These are phyloP conservation scores for Xanthoconium purpureum DNA, from an alignment of 768 basidiomycete genomes.

Conservation along the genomic window DNA sequence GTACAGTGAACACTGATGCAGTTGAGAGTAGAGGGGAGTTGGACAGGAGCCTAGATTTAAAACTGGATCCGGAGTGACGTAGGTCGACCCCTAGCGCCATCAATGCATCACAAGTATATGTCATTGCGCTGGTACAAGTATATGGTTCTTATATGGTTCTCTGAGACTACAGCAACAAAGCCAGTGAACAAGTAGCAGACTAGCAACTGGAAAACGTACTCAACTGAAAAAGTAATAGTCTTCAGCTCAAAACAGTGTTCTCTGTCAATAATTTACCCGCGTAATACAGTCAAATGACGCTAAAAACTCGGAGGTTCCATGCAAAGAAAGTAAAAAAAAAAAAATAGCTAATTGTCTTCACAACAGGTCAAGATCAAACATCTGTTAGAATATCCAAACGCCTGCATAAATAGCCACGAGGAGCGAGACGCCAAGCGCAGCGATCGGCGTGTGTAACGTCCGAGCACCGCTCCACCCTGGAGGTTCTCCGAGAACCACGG, in stretches of 20 bases:
- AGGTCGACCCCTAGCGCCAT: too few relatives aligned
- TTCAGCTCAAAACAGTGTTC: too few relatives aligned
- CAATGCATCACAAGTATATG: too few relatives aligned
- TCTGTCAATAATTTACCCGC: neutral
- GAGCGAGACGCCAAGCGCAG: conserved; percentile 10
- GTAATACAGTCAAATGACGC: neutral
- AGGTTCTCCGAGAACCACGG: conserved; percentile 59
- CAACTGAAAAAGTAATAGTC: too few relatives aligned
- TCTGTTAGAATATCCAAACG: conserved; percentile 17
- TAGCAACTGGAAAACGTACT: too few relatives aligned
- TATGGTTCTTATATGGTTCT: too few relatives aligned
- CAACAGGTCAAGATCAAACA: neutral
- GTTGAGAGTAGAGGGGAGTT: too few relatives aligned
- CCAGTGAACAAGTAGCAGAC: too few relatives aligned
- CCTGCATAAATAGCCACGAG: conserved; percentile 10
- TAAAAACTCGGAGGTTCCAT: neutral
- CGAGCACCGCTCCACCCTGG: conserved; percentile 48
- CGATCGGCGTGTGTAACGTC: conserved; percentile 6
- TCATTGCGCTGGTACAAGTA: too few relatives aligned
- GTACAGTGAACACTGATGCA: neutral
- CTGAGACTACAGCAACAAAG: too few relatives aligned
- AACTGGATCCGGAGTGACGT: too few relatives aligned
- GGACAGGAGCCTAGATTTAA: too few relatives aligned
- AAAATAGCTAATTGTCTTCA: neutral
- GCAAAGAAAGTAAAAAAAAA: neutral